phyloP scores from a whole-genome alignment of 495 filamentous ascomycete genomes.

The Staphylotrichum tortipilum region DNA sequence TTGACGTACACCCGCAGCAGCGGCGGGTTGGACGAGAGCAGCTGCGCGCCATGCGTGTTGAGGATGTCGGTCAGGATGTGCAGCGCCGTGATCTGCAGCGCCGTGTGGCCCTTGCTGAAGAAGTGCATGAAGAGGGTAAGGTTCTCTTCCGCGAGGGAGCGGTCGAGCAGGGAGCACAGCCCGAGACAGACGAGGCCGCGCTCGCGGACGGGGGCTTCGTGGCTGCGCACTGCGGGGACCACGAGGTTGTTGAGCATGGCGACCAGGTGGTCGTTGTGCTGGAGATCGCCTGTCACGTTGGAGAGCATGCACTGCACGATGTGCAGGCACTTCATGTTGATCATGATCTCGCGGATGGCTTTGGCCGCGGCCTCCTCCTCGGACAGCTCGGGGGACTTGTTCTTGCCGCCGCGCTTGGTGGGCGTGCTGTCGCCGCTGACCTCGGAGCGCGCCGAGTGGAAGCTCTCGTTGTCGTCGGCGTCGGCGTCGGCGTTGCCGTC shows the following conservation, averaged over 20 bases:
- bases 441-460: slow-evolving; percentile 83
- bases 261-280: slow-evolving; percentile 77
- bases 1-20: slow-evolving; percentile 72
- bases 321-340: slow-evolving; percentile 97
- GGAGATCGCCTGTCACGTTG: slow-evolving; percentile 75
- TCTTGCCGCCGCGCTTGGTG: slow-evolving; percentile 42
- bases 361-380: slow-evolving; percentile 73
- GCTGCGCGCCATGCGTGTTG: slow-evolving; percentile 70
- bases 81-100: slow-evolving; percentile 77
- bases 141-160: slow-evolving; percentile 86
- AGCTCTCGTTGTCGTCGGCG: slow-evolving; percentile 69
- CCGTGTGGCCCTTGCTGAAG: slow-evolving; percentile 84
- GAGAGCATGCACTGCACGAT: slow-evolving; percentile 96
- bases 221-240: slow-evolving; percentile 84
- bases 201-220: slow-evolving; percentile 88
- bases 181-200: slow-evolving; percentile 82
- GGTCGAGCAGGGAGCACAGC: slow-evolving; percentile 82
- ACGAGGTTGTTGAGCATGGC: slow-evolving; percentile 96
- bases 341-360: slow-evolving; percentile 78
- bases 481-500: slow-evolving; percentile 28
- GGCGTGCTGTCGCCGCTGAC: slow-evolving; percentile 57
- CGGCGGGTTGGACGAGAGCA: slow-evolving; percentile 49
- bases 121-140: slow-evolving; percentile 91
- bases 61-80: slow-evolving; percentile 94
- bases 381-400: slow-evolving; percentile 44